Percentiles rank a stretch among this genome's conserved stretches.
Conservation (phyloP, 495 filamentous ascomycete species). For the Podospora didyma region DNA sequence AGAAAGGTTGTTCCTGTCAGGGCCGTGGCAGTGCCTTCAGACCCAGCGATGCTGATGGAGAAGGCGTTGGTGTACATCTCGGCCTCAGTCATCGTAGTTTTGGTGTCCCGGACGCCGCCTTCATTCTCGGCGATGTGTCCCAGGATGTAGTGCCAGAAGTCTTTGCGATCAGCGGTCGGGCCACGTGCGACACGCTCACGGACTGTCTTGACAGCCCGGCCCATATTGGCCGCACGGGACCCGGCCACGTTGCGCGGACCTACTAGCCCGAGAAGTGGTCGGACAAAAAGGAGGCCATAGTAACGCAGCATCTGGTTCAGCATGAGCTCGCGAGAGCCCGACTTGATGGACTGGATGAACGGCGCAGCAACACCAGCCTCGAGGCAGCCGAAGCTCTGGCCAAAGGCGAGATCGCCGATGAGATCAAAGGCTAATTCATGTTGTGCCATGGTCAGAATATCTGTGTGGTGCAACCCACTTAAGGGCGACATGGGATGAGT, state of each 20-base stretch:
- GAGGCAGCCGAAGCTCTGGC: constrained; percentile 50
- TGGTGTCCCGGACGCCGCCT: not conserved
- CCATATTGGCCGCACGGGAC: not conserved
- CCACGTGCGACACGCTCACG: not conserved
- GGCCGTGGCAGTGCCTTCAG: constrained; percentile 53
- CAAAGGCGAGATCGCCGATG: constrained; percentile 53
- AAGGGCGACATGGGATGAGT: not conserved
- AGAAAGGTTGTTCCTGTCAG: constrained; percentile 46
- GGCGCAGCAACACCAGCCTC: not conserved
- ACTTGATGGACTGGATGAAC: not conserved
- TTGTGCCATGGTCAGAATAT: constrained; percentile 27
- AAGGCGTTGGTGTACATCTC: constrained; percentile 19
- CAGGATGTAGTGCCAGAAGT: constrained; percentile 14
- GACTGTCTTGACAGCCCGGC: not conserved
- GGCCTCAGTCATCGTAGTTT: not conserved
- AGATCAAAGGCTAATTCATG: constrained; percentile 35
- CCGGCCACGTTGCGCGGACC: not conserved
- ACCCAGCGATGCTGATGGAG: constrained; percentile 28
- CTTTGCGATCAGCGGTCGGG: not conserved
- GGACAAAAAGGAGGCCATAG: not conserved
- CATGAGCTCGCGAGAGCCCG: not conserved
- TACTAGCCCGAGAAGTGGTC: not conserved
- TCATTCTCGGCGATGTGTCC: not conserved
- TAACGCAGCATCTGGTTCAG: not conserved
- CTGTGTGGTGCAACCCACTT: not conserved